Evolutionary conservation across 2,329 filamentous ascomycete genomes (phyloP).

Genomic region (Colletotrichum simmondsii): DNA sequence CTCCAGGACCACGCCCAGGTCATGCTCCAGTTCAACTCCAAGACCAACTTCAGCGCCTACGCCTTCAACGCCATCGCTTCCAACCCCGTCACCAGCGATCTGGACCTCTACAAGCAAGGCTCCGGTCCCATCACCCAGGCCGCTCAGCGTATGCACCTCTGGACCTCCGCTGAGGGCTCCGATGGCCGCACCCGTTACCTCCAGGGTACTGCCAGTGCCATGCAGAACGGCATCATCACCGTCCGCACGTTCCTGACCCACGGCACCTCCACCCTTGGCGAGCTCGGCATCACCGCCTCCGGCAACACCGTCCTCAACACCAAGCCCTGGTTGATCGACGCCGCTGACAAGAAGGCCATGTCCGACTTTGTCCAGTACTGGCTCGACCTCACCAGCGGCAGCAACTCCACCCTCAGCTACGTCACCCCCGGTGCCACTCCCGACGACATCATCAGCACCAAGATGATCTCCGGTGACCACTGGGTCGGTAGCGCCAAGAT

Average conservation of each 20-base stretch:
- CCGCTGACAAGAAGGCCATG: conserved; percentile 37
- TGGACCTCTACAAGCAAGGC: conserved; percentile 37
- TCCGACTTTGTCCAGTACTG: conserved; percentile 29
- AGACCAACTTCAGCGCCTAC: conserved; percentile 35
- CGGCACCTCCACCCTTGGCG: conserved; percentile 38
- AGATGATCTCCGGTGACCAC: conserved; percentile 32
- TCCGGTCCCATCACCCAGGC: conserved; percentile 39
- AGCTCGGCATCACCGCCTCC: conserved; percentile 37
- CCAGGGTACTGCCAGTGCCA: conserved; percentile 38
- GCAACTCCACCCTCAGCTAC: conserved; percentile 30
- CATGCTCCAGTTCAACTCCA: conserved; percentile 35
- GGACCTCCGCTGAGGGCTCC: conserved; percentile 37
- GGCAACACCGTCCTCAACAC: conserved; percentile 39
- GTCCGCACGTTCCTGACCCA: conserved; percentile 39
- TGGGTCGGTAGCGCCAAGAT: conserved; percentile 44
- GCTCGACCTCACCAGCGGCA: conserved; percentile 29
- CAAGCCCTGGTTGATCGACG: conserved; percentile 38
- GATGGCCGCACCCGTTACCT: conserved; percentile 40
- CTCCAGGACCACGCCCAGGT: conserved; percentile 62
- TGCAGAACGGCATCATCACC: conserved; percentile 32
- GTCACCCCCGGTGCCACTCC: conserved; percentile 26
- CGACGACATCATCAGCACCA: conserved; percentile 20
- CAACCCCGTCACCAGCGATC: conserved; percentile 27
- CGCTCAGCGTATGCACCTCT: conserved; percentile 38
- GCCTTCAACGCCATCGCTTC: conserved; percentile 27